Evolutionary conservation across 148 eudicot genomes (phyloP).

Genomic region (Camellia granthamiana): DNA sequence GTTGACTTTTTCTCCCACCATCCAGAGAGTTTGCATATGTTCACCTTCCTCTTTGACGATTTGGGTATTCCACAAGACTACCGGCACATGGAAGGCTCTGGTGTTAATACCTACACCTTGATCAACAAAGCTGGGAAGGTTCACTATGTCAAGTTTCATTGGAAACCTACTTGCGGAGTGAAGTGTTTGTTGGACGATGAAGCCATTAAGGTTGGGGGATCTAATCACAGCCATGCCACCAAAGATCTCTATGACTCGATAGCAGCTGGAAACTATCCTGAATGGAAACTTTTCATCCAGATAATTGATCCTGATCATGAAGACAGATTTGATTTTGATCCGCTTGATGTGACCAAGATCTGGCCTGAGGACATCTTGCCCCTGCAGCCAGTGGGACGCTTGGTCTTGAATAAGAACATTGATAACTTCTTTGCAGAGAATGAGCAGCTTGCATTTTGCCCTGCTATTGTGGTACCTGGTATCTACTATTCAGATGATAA

Average conservation of each 20-base stretch:
- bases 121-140: conserved; percentile 80
- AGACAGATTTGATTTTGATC: conserved; percentile 90
- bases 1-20: conserved; percentile 92
- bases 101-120: conserved; percentile 79
- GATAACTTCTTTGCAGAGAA: conserved; percentile 94
- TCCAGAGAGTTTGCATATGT: conserved; percentile 86
- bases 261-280: conserved; percentile 92
- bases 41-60: conserved; percentile 83
- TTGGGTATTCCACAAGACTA: conserved; percentile 75
- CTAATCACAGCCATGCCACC: conserved; percentile 95
- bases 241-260: conserved; percentile 88
- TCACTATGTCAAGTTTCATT: conserved; percentile 84
- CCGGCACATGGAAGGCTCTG: conserved; percentile 95
- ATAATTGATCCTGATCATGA: conserved; percentile 82
- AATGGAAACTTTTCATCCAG: conserved; percentile 89
- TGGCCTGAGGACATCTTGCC: conserved; percentile 97
- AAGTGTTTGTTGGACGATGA: conserved; percentile 78
- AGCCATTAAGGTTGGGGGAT: conserved; percentile 77
- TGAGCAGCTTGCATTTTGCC: conserved; percentile 87
- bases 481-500: conserved; percentile 86
- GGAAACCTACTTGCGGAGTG: conserved; percentile 97
- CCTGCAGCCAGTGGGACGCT: conserved; percentile 85
- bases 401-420: conserved; percentile 91
- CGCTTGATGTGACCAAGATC: conserved; percentile 82
- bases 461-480: conserved; percentile 83